phyloP scores from a whole-genome alignment of 2,329 filamentous ascomycete genomes.

The Diaporthe eres region DNA sequence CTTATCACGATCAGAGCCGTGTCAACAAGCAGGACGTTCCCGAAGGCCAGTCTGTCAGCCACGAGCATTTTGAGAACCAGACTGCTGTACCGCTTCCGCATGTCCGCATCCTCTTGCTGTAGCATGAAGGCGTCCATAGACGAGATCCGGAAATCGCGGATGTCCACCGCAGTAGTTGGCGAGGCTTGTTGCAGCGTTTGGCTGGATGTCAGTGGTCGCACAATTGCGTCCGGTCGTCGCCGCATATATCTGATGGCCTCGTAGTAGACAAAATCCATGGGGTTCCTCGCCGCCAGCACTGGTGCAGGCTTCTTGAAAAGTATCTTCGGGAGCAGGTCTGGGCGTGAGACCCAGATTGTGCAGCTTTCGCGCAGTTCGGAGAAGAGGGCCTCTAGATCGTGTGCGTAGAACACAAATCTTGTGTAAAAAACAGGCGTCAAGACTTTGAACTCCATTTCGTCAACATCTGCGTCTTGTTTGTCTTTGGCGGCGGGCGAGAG shows the following conservation, averaged over 20 bases:
- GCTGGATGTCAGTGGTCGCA: conserved; percentile 58
- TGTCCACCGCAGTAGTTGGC: conserved; percentile 52
- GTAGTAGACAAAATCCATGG: conserved; percentile 58
- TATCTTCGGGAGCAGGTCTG: conserved; percentile 63
- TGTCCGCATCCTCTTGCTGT: conserved; percentile 47
- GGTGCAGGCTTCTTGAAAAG: conserved; percentile 57
- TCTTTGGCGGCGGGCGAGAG: conserved; percentile 49
- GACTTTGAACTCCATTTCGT: conserved; percentile 68
- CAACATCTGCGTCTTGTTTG: conserved; percentile 42
- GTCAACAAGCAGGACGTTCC: conserved; percentile 53
- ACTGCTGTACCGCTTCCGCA: conserved; percentile 53
- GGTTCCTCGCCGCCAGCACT: conserved; percentile 52
- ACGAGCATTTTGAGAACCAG: conserved; percentile 59
- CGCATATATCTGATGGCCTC: conserved; percentile 61
- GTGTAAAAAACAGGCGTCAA: conserved; percentile 78
- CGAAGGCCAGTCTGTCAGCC: conserved; percentile 58
- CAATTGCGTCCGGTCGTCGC: conserved; percentile 56
- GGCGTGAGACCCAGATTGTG: conserved; percentile 70
- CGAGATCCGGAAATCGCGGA: conserved; percentile 63
- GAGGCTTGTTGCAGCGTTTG: conserved; percentile 41
- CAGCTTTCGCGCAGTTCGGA: conserved; percentile 71
- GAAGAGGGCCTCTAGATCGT: conserved; percentile 73
- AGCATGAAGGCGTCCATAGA: conserved; percentile 66
- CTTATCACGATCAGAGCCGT: conserved; percentile 52
- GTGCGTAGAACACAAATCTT: conserved; percentile 73